Evolutionary conservation across 345 rosid species (phyloP).

Genomic region (Jatropha curcas): DNA sequence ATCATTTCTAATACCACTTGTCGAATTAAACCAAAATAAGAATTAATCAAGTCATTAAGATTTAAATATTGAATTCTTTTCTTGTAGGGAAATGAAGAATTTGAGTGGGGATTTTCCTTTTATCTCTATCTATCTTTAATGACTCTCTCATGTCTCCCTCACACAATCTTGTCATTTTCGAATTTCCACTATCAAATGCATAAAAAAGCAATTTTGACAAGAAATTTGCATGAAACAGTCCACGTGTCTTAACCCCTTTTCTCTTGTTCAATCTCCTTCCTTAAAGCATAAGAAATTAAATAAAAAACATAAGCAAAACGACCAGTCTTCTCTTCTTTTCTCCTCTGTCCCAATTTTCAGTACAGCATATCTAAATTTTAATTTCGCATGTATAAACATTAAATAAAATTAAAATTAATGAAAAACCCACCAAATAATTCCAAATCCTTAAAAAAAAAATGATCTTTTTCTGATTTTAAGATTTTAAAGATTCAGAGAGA

Average conservation of each 20-base stretch:
- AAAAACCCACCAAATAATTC: background rate
- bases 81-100: background rate
- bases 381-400: background rate
- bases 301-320: too few relatives aligned
- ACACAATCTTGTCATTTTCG: conserved; percentile 1
- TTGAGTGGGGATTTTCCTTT: background rate
- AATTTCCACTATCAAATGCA: background rate
- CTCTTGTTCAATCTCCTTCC: background rate
- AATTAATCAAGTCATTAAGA: too few relatives aligned
- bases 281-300: background rate
- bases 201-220: background rate
- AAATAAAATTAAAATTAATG: background rate
- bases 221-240: conserved; percentile 29
- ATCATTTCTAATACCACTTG: too few relatives aligned
- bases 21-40: too few relatives aligned
- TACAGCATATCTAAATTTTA: too few relatives aligned
- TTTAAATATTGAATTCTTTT: background rate
- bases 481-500: conserved; percentile 4
- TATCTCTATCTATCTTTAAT: too few relatives aligned
- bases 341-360: background rate
- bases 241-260: conserved; percentile 37
- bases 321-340: background rate
- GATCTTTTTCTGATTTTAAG: too few relatives aligned
- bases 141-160: background rate
- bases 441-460: conserved; percentile 16